Evolutionary conservation across 305 asterid species (phyloP), one percentile per base, ranked within the genome.

Genomic region (Withania somnifera): DNA sequence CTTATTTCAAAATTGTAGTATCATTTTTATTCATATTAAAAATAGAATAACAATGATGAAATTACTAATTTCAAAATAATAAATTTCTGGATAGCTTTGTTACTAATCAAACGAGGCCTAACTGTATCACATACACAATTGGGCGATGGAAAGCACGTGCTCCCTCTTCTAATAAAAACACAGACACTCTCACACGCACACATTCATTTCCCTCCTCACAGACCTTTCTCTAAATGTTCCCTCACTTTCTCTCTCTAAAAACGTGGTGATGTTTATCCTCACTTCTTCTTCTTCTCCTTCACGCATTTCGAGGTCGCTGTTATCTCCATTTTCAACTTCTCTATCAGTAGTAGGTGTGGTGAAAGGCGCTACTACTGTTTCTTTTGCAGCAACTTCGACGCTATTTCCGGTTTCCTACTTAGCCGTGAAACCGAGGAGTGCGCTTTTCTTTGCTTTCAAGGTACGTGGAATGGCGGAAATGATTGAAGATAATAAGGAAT

Each of bases 401-500:
- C 15, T 66, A 34, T 19, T 68, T 19, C 77, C 52, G 53, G 11
- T 68, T 53, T 81, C 9, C 28, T 47, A 30, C 5, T 67, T 67
- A 7, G 14, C 5, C 5, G 47, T 63, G 78, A 36, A 67, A 67
- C 36, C 30, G 32, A 68, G 32, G 67, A 38, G 32, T 38, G 32
- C 84, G 87, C 90, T 36, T 84, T n/a, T n/a, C n/a, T n/a, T n/a
- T n/a, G n/a, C 90, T 36, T 85, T 89, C 4, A 85, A 79, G 82
- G 90, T 84, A 66, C 82, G 92, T 60, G 89, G 88, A 71, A 84
- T 81, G 89, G 86, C 87, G 63, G 91, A 86, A 82, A 66, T 81
- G n/a, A 64, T 87, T 19, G 91, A 82, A 42, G 90, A 82, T 67
- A 86, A 85, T 83, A 86, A 51, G 79, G 82, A 60, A 42, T 32